phyloP scores from a whole-genome alignment of 371 early-diverging fungal genomes.

The Zopfochytrium polystomum region DNA sequence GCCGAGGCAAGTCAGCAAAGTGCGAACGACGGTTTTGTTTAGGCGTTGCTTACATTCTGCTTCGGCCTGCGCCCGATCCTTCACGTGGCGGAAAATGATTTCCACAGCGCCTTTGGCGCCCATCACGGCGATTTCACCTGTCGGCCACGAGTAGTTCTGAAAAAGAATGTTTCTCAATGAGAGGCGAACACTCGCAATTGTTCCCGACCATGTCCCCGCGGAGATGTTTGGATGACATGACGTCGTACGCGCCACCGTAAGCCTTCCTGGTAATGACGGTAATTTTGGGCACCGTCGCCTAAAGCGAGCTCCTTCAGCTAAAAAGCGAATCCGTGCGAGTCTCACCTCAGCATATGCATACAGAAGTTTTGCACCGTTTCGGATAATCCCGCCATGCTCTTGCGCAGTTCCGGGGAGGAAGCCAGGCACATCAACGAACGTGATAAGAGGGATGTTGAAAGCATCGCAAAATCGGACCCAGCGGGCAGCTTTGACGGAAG shows the following conservation, averaged over 20 bases:
- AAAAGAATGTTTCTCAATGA: neutral
- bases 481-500: conserved; percentile 92
- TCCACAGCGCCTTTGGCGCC: conserved; percentile 96
- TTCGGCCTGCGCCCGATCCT: conserved; percentile 70
- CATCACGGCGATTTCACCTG: conserved; percentile 97
- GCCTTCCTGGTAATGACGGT: conserved; percentile 95
- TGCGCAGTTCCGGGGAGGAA: conserved; percentile 94
- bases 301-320: too few relatives aligned
- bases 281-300: conserved; percentile 94
- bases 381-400: conserved; percentile 94
- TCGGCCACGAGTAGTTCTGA: conserved; percentile 90
- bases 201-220: conserved; percentile 69
- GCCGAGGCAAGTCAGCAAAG: neutral
- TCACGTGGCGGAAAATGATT: conserved; percentile 81
- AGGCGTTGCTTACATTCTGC: conserved; percentile 57
- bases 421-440: conserved; percentile 97
- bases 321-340: neutral
- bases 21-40: neutral
- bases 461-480: conserved; percentile 97
- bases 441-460: conserved; percentile 90
- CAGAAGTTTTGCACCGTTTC: conserved; percentile 95
- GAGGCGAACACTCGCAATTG: neutral
- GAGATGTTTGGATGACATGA: conserved; percentile 95
- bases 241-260: conserved; percentile 97
- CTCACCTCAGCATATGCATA: conserved; percentile 88